phyloP scores from a whole-genome alignment of 805 yeast genomes.

The Monosporozyma aquatica region DNA sequence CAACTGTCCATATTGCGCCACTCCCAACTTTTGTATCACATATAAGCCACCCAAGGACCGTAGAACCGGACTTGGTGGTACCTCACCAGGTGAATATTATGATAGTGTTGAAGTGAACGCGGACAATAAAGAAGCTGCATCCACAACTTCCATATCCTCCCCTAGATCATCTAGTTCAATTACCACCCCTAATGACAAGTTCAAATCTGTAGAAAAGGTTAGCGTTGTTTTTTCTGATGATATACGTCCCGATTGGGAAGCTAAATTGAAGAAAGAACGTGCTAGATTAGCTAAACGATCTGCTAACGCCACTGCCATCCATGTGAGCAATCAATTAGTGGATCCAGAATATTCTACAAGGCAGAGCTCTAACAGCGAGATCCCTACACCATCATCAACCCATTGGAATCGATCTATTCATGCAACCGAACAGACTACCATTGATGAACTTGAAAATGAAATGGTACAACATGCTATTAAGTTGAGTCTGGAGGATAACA shows the following conservation, averaged over 20 bases:
- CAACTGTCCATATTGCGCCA: conserved; percentile 88
- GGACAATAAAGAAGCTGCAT: not conserved
- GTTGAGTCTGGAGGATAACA: conserved; percentile 51
- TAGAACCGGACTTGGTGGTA: conserved; percentile 49
- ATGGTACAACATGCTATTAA: conserved; percentile 82
- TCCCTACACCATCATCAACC: not conserved
- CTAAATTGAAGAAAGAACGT: conserved; percentile 60
- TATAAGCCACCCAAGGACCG: conserved; percentile 55
- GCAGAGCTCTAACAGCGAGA: not conserved
- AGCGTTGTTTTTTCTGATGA: conserved; percentile 59
- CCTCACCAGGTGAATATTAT: conserved; percentile 38
- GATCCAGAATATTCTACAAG: conserved; percentile 19
- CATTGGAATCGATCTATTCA: not conserved
- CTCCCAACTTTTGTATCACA: conserved; percentile 73
- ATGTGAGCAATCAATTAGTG: conserved; percentile 70
- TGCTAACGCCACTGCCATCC: conserved; percentile 91
- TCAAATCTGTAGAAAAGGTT: not conserved
- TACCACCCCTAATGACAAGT: not conserved
- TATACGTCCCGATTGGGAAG: conserved; percentile 91
- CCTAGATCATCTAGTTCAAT: not conserved
- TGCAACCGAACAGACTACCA: not conserved
- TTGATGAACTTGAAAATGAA: conserved; percentile 49
- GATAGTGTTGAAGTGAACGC: not conserved
- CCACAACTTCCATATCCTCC: not conserved
- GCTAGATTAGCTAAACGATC: conserved; percentile 73